Base-by-base conservation (phyloP, 108 stramenopile genomes). In the Nitzschia putrida region DNA sequence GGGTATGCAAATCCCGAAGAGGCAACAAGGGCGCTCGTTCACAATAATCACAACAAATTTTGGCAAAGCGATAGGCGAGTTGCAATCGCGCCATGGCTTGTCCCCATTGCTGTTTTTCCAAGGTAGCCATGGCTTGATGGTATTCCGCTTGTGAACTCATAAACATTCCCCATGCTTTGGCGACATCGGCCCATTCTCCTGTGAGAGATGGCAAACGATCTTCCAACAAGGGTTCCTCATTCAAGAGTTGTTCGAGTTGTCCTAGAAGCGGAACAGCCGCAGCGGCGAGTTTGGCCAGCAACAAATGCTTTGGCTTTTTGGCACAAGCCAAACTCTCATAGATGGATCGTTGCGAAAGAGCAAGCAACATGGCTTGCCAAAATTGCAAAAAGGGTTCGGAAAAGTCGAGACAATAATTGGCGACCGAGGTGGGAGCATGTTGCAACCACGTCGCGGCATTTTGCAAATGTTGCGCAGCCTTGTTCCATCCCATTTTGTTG, bases 261-360 rank as follows among this genome's bases (percentile, higher is more conserved):
- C 43, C 20, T 47, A 51, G 81, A 11, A 85, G 21, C 3, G 80
- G 74, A 3, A 70, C 77, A 0, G 84, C 66, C 7, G 77, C 80
- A 8, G 71, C 66, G 5, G 84, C 80, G 39, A 85, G 40, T 68
- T 81, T 76, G 58, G 80, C 77, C 57, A 81, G 24, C 41, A 81
- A 22, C 53, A 68, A 45, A 67, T 80, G 84, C 13, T 34, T 23
- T 3, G 79, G 80, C 47, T 68, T 60, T 34, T 53, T 51, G 11
- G 68, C 64, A 38, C 61, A 61, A 0, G 56, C 49, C 29, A 77
- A 43, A 49, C 77, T 55, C 61, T 85, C 72, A 71, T 80, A 85
- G 37, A 56, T 42, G 34, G 76, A 71, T 16, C 70, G 77, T 57
- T 85, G 84, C 14, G 80, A 70, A 20, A 73, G 56, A 34, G 84